Base-by-base conservation (phyloP, 202 grass and related monocot genomes). In the Eragrostis tef region DNA sequence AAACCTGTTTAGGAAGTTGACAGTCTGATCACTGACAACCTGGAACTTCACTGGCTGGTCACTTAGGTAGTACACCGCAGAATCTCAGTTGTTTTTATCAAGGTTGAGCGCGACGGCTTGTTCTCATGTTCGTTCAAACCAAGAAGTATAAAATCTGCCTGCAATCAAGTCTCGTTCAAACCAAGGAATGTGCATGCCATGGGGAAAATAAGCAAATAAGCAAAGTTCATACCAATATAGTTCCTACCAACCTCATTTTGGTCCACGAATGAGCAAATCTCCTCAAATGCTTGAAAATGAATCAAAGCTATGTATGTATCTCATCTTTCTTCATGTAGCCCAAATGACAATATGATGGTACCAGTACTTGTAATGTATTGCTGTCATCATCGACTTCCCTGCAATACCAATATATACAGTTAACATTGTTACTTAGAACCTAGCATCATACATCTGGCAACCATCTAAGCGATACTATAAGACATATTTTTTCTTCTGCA, bases 271-370 rank as follows among this genome's bases (percentile, higher is more conserved):
- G 87, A 86, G 67, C 85, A 90, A 12, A 93, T 90, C 45, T 93
- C 91, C 63, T 93, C 87, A 73, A 93, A 93, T 1, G 91, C 77
- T 25, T 77, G 57, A 20, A 20, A 93, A 93, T 4, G 91, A 90
- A 17, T 93, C 91, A 15, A 87, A 83, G 9, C 85, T 83, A n/a
- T 82, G 79, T 22, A 83, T 57, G 79, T 22, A 83, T 57, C 81
- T 93, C 87, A 60, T 93, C 91, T 58, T 93, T 90, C 73, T 93
- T 85, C 5, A 93, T 67, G 63, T 90, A 93, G 19, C 91, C 91
- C 7, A 93, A 74, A 53, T 93, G 87, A 34, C 87, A 93, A 31
- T 90, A n/a, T 6, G 79, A 86, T 0, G 87, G 82, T 4, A 93
- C 75, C 0, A 93, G 52, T 58, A 93, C 24, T 3, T 22, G 57